Evolutionary conservation across 257 asterid species (phyloP).

Genomic region (Jacaranda copaia): DNA sequence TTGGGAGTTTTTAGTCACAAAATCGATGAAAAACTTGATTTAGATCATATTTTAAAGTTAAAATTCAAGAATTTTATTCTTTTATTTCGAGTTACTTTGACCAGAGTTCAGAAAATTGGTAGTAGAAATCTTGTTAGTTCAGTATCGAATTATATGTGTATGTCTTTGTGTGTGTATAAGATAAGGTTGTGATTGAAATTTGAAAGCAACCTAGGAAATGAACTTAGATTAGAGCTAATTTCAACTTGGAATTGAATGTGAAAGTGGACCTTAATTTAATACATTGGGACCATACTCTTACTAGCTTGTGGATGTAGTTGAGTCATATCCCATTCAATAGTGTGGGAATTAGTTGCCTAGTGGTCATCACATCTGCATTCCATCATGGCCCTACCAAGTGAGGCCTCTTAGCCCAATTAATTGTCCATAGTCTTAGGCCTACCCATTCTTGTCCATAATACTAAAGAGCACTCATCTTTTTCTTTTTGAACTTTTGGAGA

Average conservation of each 20-base stretch:
- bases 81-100: too few relatives aligned
- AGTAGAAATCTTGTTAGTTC: too few relatives aligned
- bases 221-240: constrained; percentile 14
- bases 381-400: constrained; percentile 19
- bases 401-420: constrained; percentile 18
- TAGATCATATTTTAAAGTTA: too few relatives aligned
- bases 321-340: not conserved
- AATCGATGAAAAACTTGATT: too few relatives aligned
- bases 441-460: not conserved
- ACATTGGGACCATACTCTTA: constrained; percentile 28
- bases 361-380: constrained; percentile 23
- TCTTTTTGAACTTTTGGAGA: not conserved
- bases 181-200: constrained; percentile 25
- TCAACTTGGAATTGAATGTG: constrained; percentile 27
- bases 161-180: not conserved
- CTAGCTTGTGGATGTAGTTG: constrained; percentile 32
- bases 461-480: not conserved
- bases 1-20: too few relatives aligned
- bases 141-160: too few relatives aligned
- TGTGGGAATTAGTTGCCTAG: not conserved
- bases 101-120: too few relatives aligned
- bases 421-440: constrained; percentile 26
- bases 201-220: constrained; percentile 34
- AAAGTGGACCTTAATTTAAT: constrained; percentile 32
- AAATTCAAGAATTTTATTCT: too few relatives aligned